phyloP scores from a whole-genome alignment of 2,329 filamentous ascomycete genomes.

The Gaeumannomyces tritici region DNA sequence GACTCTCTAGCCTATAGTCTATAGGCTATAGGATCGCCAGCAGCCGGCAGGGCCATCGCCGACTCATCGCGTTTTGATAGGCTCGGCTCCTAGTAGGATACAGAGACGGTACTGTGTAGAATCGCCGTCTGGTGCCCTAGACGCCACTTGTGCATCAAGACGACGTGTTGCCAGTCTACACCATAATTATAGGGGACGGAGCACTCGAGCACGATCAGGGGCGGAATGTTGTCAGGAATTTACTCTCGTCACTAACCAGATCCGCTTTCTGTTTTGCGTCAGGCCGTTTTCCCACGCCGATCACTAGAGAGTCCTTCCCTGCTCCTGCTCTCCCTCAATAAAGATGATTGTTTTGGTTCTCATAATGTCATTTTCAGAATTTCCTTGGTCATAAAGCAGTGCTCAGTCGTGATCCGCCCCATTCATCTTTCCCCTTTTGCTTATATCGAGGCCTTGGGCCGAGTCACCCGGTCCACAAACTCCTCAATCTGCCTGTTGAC shows the following conservation, averaged over 20 bases:
- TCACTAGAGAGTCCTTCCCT: too few relatives aligned
- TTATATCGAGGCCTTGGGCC: constrained; percentile 26
- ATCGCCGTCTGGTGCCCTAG: not conserved
- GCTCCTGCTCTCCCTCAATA: not conserved
- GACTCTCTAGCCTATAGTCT: too few relatives aligned
- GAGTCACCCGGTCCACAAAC: constrained; percentile 52
- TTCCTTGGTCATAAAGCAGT: not conserved
- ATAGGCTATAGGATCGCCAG: not conserved
- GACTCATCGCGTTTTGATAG: too few relatives aligned
- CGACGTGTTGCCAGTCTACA: too few relatives aligned
- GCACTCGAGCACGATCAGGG: too few relatives aligned
- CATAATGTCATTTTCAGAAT: not conserved
- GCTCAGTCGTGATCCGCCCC: not conserved
- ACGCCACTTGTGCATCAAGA: too few relatives aligned
- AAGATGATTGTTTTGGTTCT: not conserved
- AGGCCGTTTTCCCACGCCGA: too few relatives aligned
- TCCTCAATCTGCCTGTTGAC: constrained; percentile 59
- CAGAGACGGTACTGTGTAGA: not conserved
- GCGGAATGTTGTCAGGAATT: too few relatives aligned
- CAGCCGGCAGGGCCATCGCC: not conserved
- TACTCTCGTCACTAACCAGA: too few relatives aligned
- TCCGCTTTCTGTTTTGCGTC: too few relatives aligned
- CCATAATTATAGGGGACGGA: too few relatives aligned
- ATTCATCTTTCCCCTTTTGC: not conserved
- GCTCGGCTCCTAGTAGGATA: not conserved